Percentiles rank a stretch among this genome's conserved stretches.
phyloP scores from a whole-genome alignment of 441 rosid genomes.

The Sinapis alba region DNA sequence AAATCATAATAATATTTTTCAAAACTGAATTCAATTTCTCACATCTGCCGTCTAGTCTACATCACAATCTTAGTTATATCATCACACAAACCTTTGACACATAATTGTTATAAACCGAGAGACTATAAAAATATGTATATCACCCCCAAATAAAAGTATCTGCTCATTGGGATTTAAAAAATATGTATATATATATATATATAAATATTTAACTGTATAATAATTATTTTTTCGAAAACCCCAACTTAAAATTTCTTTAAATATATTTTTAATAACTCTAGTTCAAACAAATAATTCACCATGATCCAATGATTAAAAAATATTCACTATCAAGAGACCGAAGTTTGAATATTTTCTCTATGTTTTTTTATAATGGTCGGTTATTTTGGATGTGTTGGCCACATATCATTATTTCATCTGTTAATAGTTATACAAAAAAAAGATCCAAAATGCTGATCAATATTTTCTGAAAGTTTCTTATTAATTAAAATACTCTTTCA shows the following conservation, averaged over 20 bases:
- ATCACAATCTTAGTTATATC: conserved; percentile 21
- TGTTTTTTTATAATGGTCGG: not conserved
- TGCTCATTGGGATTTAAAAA: too few species aligned
- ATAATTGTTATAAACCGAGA: not conserved
- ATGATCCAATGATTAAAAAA: not conserved
- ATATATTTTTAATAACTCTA: too few species aligned
- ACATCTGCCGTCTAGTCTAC: conserved; percentile 26
- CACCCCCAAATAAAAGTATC: too few species aligned
- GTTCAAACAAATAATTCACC: not conserved
- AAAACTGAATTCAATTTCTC: conserved; percentile 29
- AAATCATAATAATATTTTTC: conserved; percentile 31
- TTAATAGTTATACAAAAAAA: not conserved
- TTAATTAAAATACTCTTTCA: not conserved
- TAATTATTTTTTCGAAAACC: too few species aligned
- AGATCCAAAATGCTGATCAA: not conserved
- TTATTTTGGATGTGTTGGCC: not conserved
- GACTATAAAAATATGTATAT: too few species aligned
- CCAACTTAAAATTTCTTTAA: too few species aligned
- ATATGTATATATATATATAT: too few species aligned
- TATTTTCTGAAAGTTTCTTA: not conserved
- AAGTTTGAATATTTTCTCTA: not conserved
- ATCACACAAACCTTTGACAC: conserved; percentile 13
- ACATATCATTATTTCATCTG: not conserved
- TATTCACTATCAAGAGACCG: not conserved
- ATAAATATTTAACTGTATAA: too few species aligned